Evolutionary conservation across 352 stramenopile genomes (phyloP).

Genomic region (Globisporangium yorkense): DNA sequence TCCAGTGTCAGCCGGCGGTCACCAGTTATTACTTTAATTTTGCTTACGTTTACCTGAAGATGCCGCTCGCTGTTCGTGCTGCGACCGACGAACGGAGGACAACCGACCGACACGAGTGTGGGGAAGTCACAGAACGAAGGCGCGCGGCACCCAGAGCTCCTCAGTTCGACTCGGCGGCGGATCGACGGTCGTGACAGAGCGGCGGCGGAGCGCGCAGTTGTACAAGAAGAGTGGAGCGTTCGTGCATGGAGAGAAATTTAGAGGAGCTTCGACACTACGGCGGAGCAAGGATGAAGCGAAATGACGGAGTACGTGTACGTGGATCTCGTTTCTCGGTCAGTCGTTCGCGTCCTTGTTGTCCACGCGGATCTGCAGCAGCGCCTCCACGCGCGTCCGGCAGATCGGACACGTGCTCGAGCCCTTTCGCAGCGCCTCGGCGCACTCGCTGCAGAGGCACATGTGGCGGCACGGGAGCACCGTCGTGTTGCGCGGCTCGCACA

Average conservation of each 20-base stretch:
- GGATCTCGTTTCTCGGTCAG: background rate
- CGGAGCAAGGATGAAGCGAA: background rate
- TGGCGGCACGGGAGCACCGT: slow-evolving; percentile 81
- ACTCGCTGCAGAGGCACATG: slow-evolving; percentile 84
- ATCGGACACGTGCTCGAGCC: slow-evolving; percentile 76
- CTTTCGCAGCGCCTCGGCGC: slow-evolving; percentile 65
- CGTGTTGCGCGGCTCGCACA: slow-evolving; percentile 76
- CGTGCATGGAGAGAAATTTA: slow-evolving; percentile 5
- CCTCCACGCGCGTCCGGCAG: slow-evolving; percentile 68
- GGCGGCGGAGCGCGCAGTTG: background rate
- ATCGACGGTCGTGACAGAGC: too few species aligned
- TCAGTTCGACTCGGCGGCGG: too few species aligned
- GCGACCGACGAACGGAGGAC: too few species aligned
- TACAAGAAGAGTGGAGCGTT: slow-evolving; percentile 5
- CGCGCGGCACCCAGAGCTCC: too few species aligned
- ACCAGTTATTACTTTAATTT: slow-evolving; percentile 18
- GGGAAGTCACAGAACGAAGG: too few species aligned
- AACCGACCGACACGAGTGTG: too few species aligned
- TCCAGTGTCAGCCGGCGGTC: too few species aligned
- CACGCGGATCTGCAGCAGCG: slow-evolving; percentile 74
- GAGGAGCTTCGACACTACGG: slow-evolving; percentile 3
- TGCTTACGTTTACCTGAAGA: slow-evolving; percentile 17
- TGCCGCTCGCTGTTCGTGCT: too few species aligned
- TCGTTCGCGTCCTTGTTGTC: slow-evolving; percentile 36
- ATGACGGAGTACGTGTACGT: slow-evolving; percentile 6